Evolutionary conservation across 2,329 filamentous ascomycete genomes (phyloP).

Genomic region (Alternaria consortialis): DNA sequence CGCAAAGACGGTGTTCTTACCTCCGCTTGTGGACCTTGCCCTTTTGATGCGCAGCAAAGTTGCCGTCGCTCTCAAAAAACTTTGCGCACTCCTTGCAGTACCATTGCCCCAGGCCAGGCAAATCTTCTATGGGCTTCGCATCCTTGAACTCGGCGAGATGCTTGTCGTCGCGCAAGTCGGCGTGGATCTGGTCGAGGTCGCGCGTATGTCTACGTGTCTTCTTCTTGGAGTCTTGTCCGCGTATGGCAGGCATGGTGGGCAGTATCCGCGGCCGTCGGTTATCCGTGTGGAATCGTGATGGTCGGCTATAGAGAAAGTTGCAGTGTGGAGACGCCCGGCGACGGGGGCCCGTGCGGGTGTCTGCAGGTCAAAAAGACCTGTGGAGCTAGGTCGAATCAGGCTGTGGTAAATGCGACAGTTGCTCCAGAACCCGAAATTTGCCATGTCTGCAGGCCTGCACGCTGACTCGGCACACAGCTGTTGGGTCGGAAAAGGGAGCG

Average conservation of each 20-base stretch:
- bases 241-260: constrained; percentile 59
- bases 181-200: constrained; percentile 91
- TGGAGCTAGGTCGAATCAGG: constrained; percentile 18
- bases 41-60: constrained; percentile 76
- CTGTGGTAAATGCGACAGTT: constrained; percentile 8
- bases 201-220: constrained; percentile 65
- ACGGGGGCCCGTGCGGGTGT: constrained; percentile 23
- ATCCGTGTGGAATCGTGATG: constrained; percentile 30
- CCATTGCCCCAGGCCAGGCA: constrained; percentile 83
- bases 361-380: constrained; percentile 42
- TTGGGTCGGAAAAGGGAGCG: constrained; percentile 18
- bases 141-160: constrained; percentile 83
- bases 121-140: constrained; percentile 82
- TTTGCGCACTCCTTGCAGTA: constrained; percentile 96
- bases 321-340: constrained; percentile 25
- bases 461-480: constrained; percentile 22
- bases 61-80: constrained; percentile 89
- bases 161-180: constrained; percentile 78
- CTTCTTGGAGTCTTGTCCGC: constrained; percentile 59
- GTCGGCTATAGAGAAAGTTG: constrained; percentile 36
- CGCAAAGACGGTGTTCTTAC: constrained; percentile 54
- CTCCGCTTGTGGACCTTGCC: constrained; percentile 95
- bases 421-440: constrained; percentile 15
- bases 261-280: constrained; percentile 41
- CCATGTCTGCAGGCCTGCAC: constrained; percentile 36